A percentile compares a stretch with the other conserved stretches of the same genome.
phyloP scores from a whole-genome alignment of 257 asterid species.

The Craterostigma plantagineum region DNA sequence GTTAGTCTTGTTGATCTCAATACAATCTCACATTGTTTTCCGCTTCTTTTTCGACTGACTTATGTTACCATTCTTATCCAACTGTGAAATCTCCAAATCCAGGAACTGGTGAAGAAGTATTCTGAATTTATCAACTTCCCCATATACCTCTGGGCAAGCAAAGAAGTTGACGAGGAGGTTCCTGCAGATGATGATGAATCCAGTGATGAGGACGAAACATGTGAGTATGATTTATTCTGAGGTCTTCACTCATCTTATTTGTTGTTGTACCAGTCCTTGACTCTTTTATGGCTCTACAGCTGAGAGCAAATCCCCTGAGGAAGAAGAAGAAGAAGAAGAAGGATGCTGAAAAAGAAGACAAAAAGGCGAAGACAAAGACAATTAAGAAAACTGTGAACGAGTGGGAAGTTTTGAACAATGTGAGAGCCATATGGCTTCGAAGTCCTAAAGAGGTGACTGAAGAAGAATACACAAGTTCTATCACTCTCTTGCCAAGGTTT shows the following conservation, averaged over 20 bases:
- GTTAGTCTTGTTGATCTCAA: too few species aligned
- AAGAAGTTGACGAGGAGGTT: slow-evolving; percentile 79
- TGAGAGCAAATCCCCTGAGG: slow-evolving; percentile 53
- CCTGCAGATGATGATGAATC: slow-evolving; percentile 81
- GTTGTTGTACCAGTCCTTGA: background rate
- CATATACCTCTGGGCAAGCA: slow-evolving; percentile 73
- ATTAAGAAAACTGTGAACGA: slow-evolving; percentile 59
- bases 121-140: slow-evolving; percentile 94
- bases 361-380: slow-evolving; percentile 65
- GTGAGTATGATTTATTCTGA: slow-evolving; percentile 17
- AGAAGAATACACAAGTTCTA: slow-evolving; percentile 70
- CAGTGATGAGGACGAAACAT: slow-evolving; percentile 46
- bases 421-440: slow-evolving; percentile 88
- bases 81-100: background rate
- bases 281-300: slow-evolving; percentile 23
- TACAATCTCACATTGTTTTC: too few species aligned
- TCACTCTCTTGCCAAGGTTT: slow-evolving; percentile 75
- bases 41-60: too few species aligned
- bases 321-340: slow-evolving; percentile 48
- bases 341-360: slow-evolving; percentile 38
- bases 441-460: slow-evolving; percentile 85
- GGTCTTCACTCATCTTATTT: slow-evolving; percentile 1
- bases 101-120: slow-evolving; percentile 83
- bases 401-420: slow-evolving; percentile 87
- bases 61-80: too few species aligned